Percentiles rank a stretch among this genome's conserved stretches.
Conservation (phyloP, 2,329 filamentous ascomycete species). For the Aspergillus costaricaensis region DNA sequence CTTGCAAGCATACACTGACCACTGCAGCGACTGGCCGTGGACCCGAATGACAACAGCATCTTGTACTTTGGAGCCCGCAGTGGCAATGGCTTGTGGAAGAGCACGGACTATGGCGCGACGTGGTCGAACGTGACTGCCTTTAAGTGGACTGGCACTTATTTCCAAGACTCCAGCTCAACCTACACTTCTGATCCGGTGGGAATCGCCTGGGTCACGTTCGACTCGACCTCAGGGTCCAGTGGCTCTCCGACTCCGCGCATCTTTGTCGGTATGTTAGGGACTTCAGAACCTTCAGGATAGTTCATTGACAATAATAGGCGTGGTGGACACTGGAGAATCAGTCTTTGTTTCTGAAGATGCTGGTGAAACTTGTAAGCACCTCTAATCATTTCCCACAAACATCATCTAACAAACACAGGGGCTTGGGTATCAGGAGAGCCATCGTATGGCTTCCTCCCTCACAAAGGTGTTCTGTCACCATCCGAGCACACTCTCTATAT, state of each 20-base stretch:
- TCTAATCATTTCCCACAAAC: too few relatives aligned
- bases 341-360: slow-evolving; percentile 58
- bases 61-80: slow-evolving; percentile 62
- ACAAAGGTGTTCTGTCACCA: slow-evolving; percentile 56
- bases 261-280: slow-evolving; percentile 52
- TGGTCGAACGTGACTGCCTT: slow-evolving; percentile 57
- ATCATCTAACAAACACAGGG: slow-evolving; percentile 11
- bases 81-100: slow-evolving; percentile 62
- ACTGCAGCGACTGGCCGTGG: slow-evolving; percentile 53
- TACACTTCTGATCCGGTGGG: slow-evolving; percentile 53
- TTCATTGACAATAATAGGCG: slow-evolving; percentile 10
- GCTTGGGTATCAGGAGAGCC: slow-evolving; percentile 52
- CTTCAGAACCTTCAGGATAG: too few relatives aligned
- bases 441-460: slow-evolving; percentile 51
- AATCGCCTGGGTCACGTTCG: slow-evolving; percentile 58
- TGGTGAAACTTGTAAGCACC: slow-evolving; percentile 53
- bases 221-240: slow-evolving; percentile 51
- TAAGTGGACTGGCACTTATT: slow-evolving; percentile 49
- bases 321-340: slow-evolving; percentile 56
- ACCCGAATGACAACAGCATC: slow-evolving; percentile 59
- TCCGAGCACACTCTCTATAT: slow-evolving; percentile 58
- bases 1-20: background rate
- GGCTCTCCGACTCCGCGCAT: slow-evolving; percentile 57
- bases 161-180: slow-evolving; percentile 49
- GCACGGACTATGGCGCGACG: slow-evolving; percentile 56